Percentiles rank a stretch among this genome's conserved stretches.
Evolutionary conservation across 1,284 basidiomycete species (phyloP).

Genomic region (Microbotryomycetes sp.): DNA sequence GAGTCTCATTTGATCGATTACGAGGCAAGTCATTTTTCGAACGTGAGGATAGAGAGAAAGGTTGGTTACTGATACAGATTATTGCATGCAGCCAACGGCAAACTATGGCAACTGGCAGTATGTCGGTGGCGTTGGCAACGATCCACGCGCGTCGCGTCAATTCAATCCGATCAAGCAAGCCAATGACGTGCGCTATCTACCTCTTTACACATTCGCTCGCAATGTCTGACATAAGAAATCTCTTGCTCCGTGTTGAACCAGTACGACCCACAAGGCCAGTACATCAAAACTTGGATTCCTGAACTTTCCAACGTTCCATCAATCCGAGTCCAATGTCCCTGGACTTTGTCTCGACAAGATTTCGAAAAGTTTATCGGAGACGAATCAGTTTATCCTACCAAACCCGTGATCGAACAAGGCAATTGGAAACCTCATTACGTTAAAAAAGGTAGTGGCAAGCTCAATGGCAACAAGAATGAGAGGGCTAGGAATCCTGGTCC

Average conservation of each 20-base stretch:
- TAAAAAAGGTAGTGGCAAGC: background rate
- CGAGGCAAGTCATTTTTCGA: conserved; percentile 36
- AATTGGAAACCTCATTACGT: conserved; percentile 34
- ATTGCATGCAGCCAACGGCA: conserved; percentile 14
- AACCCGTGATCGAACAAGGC: conserved; percentile 31
- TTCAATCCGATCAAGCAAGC: conserved; percentile 55
- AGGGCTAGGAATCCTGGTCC: background rate
- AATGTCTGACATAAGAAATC: background rate
- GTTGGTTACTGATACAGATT: background rate
- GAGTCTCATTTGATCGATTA: conserved; percentile 47
- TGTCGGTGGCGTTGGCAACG: conserved; percentile 51
- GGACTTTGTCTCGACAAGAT: conserved; percentile 26
- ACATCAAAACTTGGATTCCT: conserved; percentile 49
- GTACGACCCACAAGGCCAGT: conserved; percentile 48
- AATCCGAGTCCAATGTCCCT: conserved; percentile 38
- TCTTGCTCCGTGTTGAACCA: background rate
- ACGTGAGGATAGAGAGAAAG: background rate
- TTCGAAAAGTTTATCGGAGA: conserved; percentile 12
- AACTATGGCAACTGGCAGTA: conserved; percentile 48
- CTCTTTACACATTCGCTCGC: background rate
- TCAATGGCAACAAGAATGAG: background rate
- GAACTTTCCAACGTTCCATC: conserved; percentile 43
- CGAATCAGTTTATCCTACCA: conserved; percentile 20
- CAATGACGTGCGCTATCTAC: conserved; percentile 38
- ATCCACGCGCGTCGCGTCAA: conserved; percentile 49